Percentiles rank a stretch among this genome's conserved stretches.
These are phyloP conservation scores for Ballota nigra DNA, from an alignment of 257 asterid species.

Conservation along the genomic window DNA sequence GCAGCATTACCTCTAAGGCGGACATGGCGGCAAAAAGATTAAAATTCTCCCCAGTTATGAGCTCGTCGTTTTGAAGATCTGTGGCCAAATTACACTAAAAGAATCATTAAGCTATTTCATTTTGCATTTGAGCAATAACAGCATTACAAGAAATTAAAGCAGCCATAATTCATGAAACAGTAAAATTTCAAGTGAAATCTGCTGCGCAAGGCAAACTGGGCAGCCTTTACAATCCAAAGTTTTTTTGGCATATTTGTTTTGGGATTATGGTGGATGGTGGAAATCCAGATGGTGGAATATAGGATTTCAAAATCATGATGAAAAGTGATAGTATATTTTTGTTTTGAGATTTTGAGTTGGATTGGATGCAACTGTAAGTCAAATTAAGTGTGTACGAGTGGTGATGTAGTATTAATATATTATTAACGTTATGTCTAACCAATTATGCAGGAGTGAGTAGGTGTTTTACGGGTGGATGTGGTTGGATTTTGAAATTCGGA, in stretches of 20 bases:
- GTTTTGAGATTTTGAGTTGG: too few relatives aligned
- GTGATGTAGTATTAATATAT: too few relatives aligned
- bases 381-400: neutral
- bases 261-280: too few relatives aligned
- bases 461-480: too few relatives aligned
- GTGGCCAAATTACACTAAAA: conserved; percentile 30
- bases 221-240: neutral
- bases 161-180: neutral
- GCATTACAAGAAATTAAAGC: conserved; percentile 4
- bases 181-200: conserved; percentile 15
- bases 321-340: too few relatives aligned
- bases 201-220: conserved; percentile 5
- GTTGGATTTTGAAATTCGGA: too few relatives aligned
- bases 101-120: conserved; percentile 1
- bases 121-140: conserved; percentile 3
- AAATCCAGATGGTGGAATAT: too few relatives aligned
- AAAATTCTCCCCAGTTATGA: conserved; percentile 80
- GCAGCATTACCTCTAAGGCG: conserved; percentile 84
- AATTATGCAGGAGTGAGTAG: too few relatives aligned
- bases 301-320: too few relatives aligned
- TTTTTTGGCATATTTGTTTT: too few relatives aligned
- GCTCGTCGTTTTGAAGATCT: conserved; percentile 91
- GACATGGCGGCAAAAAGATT: conserved; percentile 99
- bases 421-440: too few relatives aligned
- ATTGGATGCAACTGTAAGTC: too few relatives aligned